A percentile compares a stretch with the other conserved stretches of the same genome.
Evolutionary conservation across 805 yeast species (phyloP).

Genomic region (Candida bentonensis): DNA sequence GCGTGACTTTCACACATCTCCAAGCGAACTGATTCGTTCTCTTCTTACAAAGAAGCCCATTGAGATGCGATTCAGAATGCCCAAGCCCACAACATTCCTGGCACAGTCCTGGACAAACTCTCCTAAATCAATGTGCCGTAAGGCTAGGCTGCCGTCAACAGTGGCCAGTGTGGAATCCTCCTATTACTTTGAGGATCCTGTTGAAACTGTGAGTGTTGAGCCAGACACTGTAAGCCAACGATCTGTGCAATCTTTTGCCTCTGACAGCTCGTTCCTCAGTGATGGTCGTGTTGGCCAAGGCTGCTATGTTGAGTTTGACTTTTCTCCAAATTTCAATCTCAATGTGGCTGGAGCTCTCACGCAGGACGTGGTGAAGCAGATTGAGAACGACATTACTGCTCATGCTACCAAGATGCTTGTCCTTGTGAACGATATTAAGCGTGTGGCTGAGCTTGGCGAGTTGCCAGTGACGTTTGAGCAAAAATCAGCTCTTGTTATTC

Average conservation of each 20-base stretch:
- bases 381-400: slow-evolving; percentile 23
- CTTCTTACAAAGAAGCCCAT: not conserved
- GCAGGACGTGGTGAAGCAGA: slow-evolving; percentile 5
- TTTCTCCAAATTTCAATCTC: not conserved
- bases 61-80: not conserved
- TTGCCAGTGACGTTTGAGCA: slow-evolving; percentile 40
- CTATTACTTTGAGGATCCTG: not conserved
- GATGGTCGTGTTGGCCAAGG: slow-evolving; percentile 1
- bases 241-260: not conserved
- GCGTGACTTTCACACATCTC: not conserved
- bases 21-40: not conserved
- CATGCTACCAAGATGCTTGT: slow-evolving; percentile 23
- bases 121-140: not conserved
- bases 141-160: not conserved
- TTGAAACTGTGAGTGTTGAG: not conserved
- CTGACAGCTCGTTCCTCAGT: not conserved
- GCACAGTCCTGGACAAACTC: not conserved
- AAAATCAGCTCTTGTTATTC: slow-evolving; percentile 25
- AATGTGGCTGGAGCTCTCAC: not conserved
- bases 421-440: slow-evolving; percentile 29
- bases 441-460: slow-evolving; percentile 45
- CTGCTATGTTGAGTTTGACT: slow-evolving; percentile 1
- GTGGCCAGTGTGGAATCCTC: not conserved
- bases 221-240: not conserved
- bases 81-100: not conserved